phyloP scores from a whole-genome alignment of 2,329 filamentous ascomycete genomes.

The Scortechinia acanthostroma region DNA sequence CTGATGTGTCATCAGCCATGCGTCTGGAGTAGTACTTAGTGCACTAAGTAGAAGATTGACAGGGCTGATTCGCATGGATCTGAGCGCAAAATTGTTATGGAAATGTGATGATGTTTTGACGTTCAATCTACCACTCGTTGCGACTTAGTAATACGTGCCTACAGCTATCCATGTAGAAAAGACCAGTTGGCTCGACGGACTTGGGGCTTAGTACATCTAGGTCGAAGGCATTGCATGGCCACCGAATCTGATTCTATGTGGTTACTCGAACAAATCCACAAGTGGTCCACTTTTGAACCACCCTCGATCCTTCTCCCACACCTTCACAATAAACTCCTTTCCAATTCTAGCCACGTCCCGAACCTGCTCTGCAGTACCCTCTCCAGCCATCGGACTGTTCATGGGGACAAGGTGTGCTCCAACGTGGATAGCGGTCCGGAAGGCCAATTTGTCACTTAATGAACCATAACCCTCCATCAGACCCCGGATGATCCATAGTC shows the following conservation, averaged over 20 bases:
- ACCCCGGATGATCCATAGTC: slow-evolving; percentile 39
- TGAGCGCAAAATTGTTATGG: too few relatives aligned
- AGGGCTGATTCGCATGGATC: too few relatives aligned
- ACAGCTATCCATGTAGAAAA: too few relatives aligned
- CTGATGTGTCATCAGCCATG: slow-evolving; percentile 28
- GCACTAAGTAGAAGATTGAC: too few relatives aligned
- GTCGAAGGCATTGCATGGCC: too few relatives aligned
- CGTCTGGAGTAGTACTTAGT: slow-evolving; percentile 23
- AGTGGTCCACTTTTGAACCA: slow-evolving; percentile 42
- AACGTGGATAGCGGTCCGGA: slow-evolving; percentile 41
- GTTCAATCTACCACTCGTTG: too few relatives aligned
- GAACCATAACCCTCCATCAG: slow-evolving; percentile 39
- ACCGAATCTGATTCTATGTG: too few relatives aligned
- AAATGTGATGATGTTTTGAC: too few relatives aligned
- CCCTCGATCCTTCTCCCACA: slow-evolving; percentile 36
- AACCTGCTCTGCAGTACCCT: slow-evolving; percentile 39
- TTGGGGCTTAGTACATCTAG: too few relatives aligned
- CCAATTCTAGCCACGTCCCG: slow-evolving; percentile 34
- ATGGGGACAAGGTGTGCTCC: slow-evolving; percentile 45
- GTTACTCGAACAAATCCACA: too few relatives aligned
- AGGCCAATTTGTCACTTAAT: slow-evolving; percentile 37
- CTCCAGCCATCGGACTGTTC: slow-evolving; percentile 34
- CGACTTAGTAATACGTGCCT: too few relatives aligned
- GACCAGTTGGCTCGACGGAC: too few relatives aligned
- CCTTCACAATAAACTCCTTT: slow-evolving; percentile 39